phyloP scores from a whole-genome alignment of 2,329 filamentous ascomycete species.

The Emericellopsis atlantica region DNA sequence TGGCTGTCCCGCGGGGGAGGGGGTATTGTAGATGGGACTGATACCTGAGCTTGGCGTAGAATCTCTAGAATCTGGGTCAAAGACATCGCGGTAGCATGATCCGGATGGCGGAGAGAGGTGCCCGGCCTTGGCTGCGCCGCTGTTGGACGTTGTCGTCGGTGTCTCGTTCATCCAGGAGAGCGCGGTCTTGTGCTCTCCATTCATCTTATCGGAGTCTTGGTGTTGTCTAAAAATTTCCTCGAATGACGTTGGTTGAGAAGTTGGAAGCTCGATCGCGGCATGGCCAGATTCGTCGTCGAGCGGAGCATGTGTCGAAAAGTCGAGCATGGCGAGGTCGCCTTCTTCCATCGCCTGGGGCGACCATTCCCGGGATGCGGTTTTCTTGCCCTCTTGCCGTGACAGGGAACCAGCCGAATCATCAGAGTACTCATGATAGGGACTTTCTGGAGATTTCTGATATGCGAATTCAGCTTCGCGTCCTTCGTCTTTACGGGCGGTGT shows the following conservation, averaged over 20 bases:
- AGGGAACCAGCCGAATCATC: background rate
- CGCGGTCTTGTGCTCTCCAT: too few relatives aligned
- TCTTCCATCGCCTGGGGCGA: background rate
- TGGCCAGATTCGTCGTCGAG: background rate
- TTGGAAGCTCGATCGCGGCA: background rate
- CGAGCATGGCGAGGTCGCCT: background rate
- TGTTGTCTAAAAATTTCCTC: background rate
- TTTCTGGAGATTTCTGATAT: background rate
- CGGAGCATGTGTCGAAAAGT: background rate
- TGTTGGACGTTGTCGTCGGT: too few relatives aligned
- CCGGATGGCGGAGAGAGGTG: too few relatives aligned
- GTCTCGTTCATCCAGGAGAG: too few relatives aligned
- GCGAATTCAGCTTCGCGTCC: background rate
- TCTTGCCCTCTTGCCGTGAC: background rate
- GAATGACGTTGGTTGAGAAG: background rate
- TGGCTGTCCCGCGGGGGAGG: too few relatives aligned
- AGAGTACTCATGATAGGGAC: background rate
- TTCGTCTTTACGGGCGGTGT: slow-evolving; percentile 1
- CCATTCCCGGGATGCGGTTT: background rate
- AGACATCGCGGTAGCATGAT: too few relatives aligned
- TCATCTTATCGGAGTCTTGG: too few relatives aligned
- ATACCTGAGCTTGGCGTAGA: too few relatives aligned
- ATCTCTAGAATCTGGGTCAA: too few relatives aligned
- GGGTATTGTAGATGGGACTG: too few relatives aligned
- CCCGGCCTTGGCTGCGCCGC: too few relatives aligned